phyloP scores from a whole-genome alignment of 495 filamentous ascomycete genomes.

The Hypoxylon perforatum region DNA sequence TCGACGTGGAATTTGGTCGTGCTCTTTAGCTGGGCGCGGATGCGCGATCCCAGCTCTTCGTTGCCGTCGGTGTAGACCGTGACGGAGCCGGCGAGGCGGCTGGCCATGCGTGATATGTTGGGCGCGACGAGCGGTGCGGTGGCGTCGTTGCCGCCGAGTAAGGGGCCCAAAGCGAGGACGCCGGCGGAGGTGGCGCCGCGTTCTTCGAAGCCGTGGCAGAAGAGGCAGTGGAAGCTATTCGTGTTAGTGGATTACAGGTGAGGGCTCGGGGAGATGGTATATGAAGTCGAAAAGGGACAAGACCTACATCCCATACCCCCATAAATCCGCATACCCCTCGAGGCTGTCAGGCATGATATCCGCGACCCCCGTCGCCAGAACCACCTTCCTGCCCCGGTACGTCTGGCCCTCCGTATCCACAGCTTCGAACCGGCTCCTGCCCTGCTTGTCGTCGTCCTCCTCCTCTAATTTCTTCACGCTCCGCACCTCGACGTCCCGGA shows the following conservation, averaged over 20 bases:
- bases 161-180: constrained; percentile 38
- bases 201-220: constrained; percentile 49
- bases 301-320: constrained; percentile 55
- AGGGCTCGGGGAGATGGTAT: background rate
- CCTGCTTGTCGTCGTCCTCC: constrained; percentile 28
- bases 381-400: constrained; percentile 59
- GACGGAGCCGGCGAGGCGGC: constrained; percentile 25
- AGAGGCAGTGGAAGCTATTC: constrained; percentile 47
- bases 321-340: constrained; percentile 53
- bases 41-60: constrained; percentile 8
- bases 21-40: constrained; percentile 30
- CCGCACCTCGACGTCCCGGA: constrained; percentile 50
- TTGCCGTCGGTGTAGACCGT: constrained; percentile 45
- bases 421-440: constrained; percentile 45
- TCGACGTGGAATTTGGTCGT: constrained; percentile 30
- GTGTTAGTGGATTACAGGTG: background rate
- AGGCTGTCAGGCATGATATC: constrained; percentile 51
- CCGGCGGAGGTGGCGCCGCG: constrained; percentile 38
- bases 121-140: constrained; percentile 25
- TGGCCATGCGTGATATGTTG: constrained; percentile 36
- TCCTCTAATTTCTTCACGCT: constrained; percentile 43
- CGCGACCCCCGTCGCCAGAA: constrained; percentile 59
- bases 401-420: constrained; percentile 43
- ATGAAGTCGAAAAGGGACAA: background rate
- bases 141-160: constrained; percentile 11